These are phyloP conservation scores for Suillus lakei DNA, from an alignment of 768 basidiomycete genomes.

Conservation along the genomic window DNA sequence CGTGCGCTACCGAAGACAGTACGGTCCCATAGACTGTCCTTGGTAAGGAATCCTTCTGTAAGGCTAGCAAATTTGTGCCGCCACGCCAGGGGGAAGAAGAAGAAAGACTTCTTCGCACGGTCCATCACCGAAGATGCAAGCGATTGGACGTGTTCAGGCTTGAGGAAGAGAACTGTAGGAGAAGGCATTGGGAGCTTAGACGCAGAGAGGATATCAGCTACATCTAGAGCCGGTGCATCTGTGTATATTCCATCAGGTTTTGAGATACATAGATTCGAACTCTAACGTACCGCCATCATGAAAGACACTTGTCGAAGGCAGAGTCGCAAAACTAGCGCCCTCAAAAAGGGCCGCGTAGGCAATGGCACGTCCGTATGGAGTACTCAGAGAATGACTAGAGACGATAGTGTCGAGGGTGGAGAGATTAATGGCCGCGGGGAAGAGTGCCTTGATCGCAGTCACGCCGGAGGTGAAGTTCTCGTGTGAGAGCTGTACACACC, in stretches of 20 bases:
- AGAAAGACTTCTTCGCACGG: constrained; percentile 55
- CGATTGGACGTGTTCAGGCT: constrained; percentile 62
- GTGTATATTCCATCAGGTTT: neutral
- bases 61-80: constrained; percentile 78
- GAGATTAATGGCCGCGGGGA: constrained; percentile 73
- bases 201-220: constrained; percentile 53
- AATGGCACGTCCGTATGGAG: constrained; percentile 79
- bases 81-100: constrained; percentile 68
- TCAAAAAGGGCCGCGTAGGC: constrained; percentile 81
- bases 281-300: constrained; percentile 38
- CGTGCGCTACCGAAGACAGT: constrained; percentile 75
- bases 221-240: constrained; percentile 30
- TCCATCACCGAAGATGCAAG: constrained; percentile 58
- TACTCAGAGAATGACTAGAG: constrained; percentile 73
- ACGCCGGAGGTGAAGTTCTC: constrained; percentile 89
- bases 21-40: constrained; percentile 86
- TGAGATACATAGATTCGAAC: constrained; percentile 6
- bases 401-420: constrained; percentile 78
- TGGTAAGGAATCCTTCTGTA: constrained; percentile 73
- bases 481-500: constrained; percentile 74
- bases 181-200: constrained; percentile 63
- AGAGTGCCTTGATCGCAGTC: constrained; percentile 73
- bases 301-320: constrained; percentile 60
- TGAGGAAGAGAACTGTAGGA: constrained; percentile 80
- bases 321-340: constrained; percentile 72